Base-by-base conservation (phyloP, 352 stramenopile genomes). In the Thalassiosira hispida region DNA sequence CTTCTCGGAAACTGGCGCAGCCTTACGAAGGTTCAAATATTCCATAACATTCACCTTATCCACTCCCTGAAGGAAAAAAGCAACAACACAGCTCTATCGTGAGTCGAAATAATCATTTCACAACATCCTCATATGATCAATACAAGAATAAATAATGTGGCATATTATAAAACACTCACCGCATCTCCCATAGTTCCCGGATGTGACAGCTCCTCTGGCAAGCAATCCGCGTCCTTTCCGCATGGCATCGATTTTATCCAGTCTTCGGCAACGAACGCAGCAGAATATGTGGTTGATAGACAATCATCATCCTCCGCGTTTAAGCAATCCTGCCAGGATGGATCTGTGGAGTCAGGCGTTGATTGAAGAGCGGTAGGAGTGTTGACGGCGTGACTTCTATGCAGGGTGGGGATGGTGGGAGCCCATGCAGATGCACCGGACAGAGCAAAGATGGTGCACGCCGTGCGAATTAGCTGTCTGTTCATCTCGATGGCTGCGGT, bases 241-340 rank as follows among this genome's bases (percentile, higher is more conserved):
- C 88, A 93, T 2, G 85, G 85, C 84, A 93, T 83, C 35, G 71
- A 81, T 61, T 93, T 91, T 44, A 93, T 86, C 88, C 88, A 93
- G 46, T 93, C 79, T 49, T 83, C 80, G 7, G 85, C 83, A 42
- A 93, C 81, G 73, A 91, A 93, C 14, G 72, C 73, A 11, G 85
- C 79, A 42, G 85, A 79, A 74, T 88, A 89, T 5, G 79, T 71
- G 20, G 71, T 90, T 38, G 77, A 83, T 66, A 93, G 86, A 65
- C 88, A 93, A 67, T 93, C 88, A 52, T 91, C 84, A 42, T 91
- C 84, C 14, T n/a, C n/a, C n/a, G 31, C 42, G 59, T 80, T 71
- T 47, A 85, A 90, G 23, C 87, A 73, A 51, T 90, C 83, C 83
- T 93, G 84, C 88, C 88, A 93, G 66, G 83, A 91, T 31, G 85